Percentiles rank a stretch among this genome's conserved stretches.
phyloP scores from a whole-genome alignment of 345 rosid species.

The Erucastrum elatum region DNA sequence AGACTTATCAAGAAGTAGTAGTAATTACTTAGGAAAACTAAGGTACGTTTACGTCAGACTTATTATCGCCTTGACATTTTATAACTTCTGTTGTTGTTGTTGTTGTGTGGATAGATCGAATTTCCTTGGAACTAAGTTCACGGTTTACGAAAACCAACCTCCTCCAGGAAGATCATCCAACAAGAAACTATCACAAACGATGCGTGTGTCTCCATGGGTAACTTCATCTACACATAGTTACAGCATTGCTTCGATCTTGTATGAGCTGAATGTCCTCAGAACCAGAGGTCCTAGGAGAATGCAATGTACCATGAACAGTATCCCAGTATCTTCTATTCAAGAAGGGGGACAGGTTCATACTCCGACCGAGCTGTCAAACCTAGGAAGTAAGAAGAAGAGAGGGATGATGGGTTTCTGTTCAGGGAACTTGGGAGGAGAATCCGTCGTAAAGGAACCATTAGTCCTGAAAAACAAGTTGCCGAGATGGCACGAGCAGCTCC shows the following conservation, averaged over 20 bases:
- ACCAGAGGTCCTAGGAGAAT: slow-evolving; percentile 94
- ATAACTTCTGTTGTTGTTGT: slow-evolving; percentile 15
- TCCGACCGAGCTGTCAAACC: slow-evolving; percentile 49
- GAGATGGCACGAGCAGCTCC: slow-evolving; percentile 96
- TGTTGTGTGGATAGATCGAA: slow-evolving; percentile 64
- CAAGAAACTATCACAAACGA: slow-evolving; percentile 43
- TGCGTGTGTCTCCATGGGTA: slow-evolving; percentile 50
- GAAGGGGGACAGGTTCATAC: slow-evolving; percentile 65
- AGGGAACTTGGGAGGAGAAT: slow-evolving; percentile 36
- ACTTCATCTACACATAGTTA: slow-evolving; percentile 42
- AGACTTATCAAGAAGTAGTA: slow-evolving; percentile 69
- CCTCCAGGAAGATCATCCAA: slow-evolving; percentile 43
- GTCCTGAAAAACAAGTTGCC: slow-evolving; percentile 84
- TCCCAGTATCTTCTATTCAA: slow-evolving; percentile 66
- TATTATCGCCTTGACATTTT: not conserved
- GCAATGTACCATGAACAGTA: slow-evolving; percentile 65
- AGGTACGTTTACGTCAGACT: slow-evolving; percentile 41
- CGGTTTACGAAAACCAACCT: slow-evolving; percentile 67
- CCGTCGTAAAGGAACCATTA: slow-evolving; percentile 43
- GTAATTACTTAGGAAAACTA: slow-evolving; percentile 64
- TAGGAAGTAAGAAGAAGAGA: slow-evolving; percentile 58
- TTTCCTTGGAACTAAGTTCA: slow-evolving; percentile 91
- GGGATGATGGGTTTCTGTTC: slow-evolving; percentile 43
- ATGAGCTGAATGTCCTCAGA: slow-evolving; percentile 79
- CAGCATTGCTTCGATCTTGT: slow-evolving; percentile 56